Conservation (phyloP, 2,329 filamentous ascomycete genomes). For the Fusarium tanahbumbuense region DNA sequence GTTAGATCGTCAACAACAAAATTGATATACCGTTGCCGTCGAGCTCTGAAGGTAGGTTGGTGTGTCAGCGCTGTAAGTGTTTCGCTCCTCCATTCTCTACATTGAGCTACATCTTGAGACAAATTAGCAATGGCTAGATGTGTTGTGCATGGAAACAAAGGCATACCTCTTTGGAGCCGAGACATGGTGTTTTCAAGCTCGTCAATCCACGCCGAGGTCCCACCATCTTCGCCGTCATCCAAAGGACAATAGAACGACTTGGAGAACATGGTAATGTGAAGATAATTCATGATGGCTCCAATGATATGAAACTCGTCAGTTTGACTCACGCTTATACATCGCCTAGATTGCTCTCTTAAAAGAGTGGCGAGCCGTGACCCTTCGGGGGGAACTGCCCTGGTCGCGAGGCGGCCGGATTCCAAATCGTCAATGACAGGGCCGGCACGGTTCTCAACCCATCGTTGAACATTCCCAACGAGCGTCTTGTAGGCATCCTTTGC, state of each 20-base stretch:
- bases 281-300: conserved; percentile 53
- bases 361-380: conserved; percentile 50
- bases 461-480: conserved; percentile 50
- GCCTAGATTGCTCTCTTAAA: conserved; percentile 52
- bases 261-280: conserved; percentile 51
- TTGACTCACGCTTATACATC: conserved; percentile 47
- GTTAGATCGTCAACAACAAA: conserved; percentile 51
- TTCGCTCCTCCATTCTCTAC: conserved; percentile 54
- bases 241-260: conserved; percentile 54
- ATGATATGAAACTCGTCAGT: conserved; percentile 53
- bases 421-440: conserved; percentile 49
- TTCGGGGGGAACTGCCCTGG: conserved; percentile 42
- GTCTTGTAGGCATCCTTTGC: conserved; percentile 51
- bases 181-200: conserved; percentile 50
- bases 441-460: conserved; percentile 54
- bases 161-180: conserved; percentile 50
- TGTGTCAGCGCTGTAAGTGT: conserved; percentile 51
- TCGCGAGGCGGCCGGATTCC: conserved; percentile 44
- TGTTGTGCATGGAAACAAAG: background rate
- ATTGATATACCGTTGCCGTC: conserved; percentile 46
- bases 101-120: conserved; percentile 49
- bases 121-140: conserved; percentile 13
- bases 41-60: conserved; percentile 49
- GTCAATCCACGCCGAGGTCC: conserved; percentile 50
- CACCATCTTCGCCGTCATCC: conserved; percentile 48